phyloP scores from a whole-genome alignment of 352 stramenopile genomes.

The Hyaloperonospora brassicae region DNA sequence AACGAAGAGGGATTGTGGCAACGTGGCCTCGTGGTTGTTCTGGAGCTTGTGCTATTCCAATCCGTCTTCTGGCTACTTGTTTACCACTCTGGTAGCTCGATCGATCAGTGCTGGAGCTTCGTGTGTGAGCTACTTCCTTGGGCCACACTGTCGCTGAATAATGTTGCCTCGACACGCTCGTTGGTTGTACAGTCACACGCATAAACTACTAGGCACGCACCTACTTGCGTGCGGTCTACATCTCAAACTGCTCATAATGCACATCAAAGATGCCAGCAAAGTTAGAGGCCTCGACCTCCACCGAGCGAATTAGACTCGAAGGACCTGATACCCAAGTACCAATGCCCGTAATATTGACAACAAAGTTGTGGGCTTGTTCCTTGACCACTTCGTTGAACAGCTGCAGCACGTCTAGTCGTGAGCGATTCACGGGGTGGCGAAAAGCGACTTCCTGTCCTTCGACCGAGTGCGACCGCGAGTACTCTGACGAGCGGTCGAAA shows the following conservation, averaged over 20 bases:
- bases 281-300: constrained; percentile 62
- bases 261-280: constrained; percentile 85
- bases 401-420: constrained; percentile 69
- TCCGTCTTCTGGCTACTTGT: neutral
- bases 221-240: constrained; percentile 39
- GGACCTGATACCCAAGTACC: constrained; percentile 79
- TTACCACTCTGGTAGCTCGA: neutral
- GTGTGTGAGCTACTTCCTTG: too few relatives aligned
- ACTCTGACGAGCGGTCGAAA: constrained; percentile 41
- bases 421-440: constrained; percentile 57
- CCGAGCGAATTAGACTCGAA: constrained; percentile 68
- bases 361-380: constrained; percentile 80
- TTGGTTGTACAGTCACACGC: too few relatives aligned
- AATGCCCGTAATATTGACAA: constrained; percentile 71
- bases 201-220: too few relatives aligned
- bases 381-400: constrained; percentile 73
- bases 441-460: constrained; percentile 73
- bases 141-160: too few relatives aligned
- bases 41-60: constrained; percentile 4
- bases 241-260: constrained; percentile 85
- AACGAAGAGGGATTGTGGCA: constrained; percentile 47
- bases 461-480: constrained; percentile 74
- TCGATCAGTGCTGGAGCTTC: too few relatives aligned
- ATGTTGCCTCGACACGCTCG: too few relatives aligned
- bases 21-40: constrained; percentile 14